Base-by-base conservation (phyloP, 192 early-diverging fungal species). In the Linnemannia schmuckeri region DNA sequence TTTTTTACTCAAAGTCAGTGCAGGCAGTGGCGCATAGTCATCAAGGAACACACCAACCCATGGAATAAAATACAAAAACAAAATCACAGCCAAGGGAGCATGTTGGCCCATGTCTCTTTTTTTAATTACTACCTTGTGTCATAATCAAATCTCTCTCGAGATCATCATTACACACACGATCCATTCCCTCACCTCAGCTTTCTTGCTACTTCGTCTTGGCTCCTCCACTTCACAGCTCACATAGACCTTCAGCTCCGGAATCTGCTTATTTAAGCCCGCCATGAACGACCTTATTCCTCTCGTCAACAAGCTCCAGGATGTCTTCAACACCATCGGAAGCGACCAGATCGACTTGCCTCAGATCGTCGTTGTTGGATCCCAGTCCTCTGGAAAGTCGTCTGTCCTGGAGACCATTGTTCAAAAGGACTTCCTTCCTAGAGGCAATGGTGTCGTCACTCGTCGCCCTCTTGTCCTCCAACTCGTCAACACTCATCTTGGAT, bases 361-460 rank as follows among this genome's bases (percentile, higher is more conserved):
- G 89, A 97, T 97, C 49, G 95, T 95, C n/a, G 95, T 96, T 10
- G 94, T 97, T 55, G 96, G 96, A 44, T 97, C 96, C 15, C 96
- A 97, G 85, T 95, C 94, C 30, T 94, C 94, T 75, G 99, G 99
- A 75, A 99, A 99, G 88, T 96, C 95, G 72, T 98, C 97, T n/a
- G 99, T 99, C 22, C 90, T 99, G 38, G 99, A 99, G 83, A 98
- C 97, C 87, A 94, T 99, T 81, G 98, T 99, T 24, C 97, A 98
- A n/a, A 91, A 96, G 41, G 99, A 99, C 91, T 99, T 99, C 88
- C 86, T 99, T 72, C 99, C 99, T 33, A 93, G 98, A 75, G 99
- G 96, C 37, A 95, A 91, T 83, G 96, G 96, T 35, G 94, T 97
- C 76, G 95, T 97, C 81, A 97, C 96, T 44, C 93, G 96, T 24